phyloP scores from a whole-genome alignment of 305 asterid genomes.

The Fraxinus floribunda region DNA sequence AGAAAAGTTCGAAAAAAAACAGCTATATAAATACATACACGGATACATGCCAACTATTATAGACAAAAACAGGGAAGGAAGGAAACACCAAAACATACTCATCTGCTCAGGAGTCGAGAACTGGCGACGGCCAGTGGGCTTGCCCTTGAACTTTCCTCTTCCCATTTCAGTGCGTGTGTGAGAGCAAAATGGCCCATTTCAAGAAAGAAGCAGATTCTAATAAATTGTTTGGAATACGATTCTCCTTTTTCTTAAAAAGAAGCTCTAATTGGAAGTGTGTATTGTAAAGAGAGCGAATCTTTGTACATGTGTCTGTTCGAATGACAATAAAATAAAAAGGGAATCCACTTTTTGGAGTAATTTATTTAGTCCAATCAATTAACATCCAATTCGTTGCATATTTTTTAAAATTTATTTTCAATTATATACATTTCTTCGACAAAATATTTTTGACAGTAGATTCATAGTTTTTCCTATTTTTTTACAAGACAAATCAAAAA shows the following conservation, averaged over 20 bases:
- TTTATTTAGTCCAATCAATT: background rate
- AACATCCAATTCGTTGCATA: background rate
- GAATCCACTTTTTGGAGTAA: background rate
- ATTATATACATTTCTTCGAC: background rate
- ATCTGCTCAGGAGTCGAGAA: conserved; percentile 89
- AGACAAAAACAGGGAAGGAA: background rate
- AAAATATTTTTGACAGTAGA: background rate
- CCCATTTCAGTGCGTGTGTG: conserved; percentile 48
- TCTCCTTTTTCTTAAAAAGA: conserved; percentile 6
- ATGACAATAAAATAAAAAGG: background rate
- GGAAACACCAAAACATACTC: conserved; percentile 38
- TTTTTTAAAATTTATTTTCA: no score
- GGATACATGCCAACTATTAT: background rate
- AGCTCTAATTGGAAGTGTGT: conserved; percentile 22
- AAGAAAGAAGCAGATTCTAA: conserved; percentile 34
- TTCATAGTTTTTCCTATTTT: background rate
- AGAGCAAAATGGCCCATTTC: conserved; percentile 4
- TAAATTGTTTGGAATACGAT: conserved; percentile 24
- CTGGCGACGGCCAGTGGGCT: conserved; percentile 99
- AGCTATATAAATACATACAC: background rate
- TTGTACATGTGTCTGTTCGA: background rate
- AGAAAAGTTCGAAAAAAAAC: background rate
- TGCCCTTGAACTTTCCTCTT: conserved; percentile 94
- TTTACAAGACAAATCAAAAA: no score
- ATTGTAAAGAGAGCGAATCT: background rate